A percentile compares a stretch with the other conserved stretches of the same genome.
phyloP scores from a whole-genome alignment of 2,329 filamentous ascomycete species.

The Drechslerella dactyloides region DNA sequence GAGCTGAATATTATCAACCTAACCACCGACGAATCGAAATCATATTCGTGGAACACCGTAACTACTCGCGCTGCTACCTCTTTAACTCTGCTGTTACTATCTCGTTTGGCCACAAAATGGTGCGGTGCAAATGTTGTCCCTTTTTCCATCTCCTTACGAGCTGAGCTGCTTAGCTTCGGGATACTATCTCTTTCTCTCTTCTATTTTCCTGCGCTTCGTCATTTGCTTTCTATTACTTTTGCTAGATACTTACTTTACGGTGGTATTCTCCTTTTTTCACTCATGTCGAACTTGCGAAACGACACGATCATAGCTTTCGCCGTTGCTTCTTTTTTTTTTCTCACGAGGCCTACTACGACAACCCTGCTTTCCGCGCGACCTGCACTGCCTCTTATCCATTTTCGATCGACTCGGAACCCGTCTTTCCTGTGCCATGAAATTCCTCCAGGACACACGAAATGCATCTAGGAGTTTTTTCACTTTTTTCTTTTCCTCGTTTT shows the following conservation, averaged over 20 bases:
- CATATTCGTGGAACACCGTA: too few species aligned
- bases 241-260: slow-evolving; percentile 40
- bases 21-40: slow-evolving; percentile 9
- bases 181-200: slow-evolving; percentile 23
- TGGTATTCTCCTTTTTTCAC: slow-evolving; percentile 50
- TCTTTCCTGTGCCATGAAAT: slow-evolving; percentile 49
- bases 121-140: slow-evolving; percentile 39
- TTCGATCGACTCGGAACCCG: slow-evolving; percentile 30
- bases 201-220: slow-evolving; percentile 15
- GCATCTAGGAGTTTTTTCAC: slow-evolving; percentile 51
- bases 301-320: slow-evolving; percentile 41
- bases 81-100: slow-evolving; percentile 1
- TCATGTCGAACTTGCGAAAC: slow-evolving; percentile 21
- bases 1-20: too few species aligned
- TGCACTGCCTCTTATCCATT: slow-evolving; percentile 23
- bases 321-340: slow-evolving; percentile 36
- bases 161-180: slow-evolving; percentile 29
- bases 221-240: slow-evolving; percentile 14
- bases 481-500: slow-evolving; percentile 18
- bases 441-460: slow-evolving; percentile 47
- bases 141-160: slow-evolving; percentile 37
- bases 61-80: slow-evolving; percentile 13
- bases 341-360: slow-evolving; percentile 36
- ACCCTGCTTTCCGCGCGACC: slow-evolving; percentile 17
- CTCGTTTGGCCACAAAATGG: slow-evolving; percentile 35